phyloP scores from a whole-genome alignment of 306 rosid species.

The Clitoria ternatea region DNA sequence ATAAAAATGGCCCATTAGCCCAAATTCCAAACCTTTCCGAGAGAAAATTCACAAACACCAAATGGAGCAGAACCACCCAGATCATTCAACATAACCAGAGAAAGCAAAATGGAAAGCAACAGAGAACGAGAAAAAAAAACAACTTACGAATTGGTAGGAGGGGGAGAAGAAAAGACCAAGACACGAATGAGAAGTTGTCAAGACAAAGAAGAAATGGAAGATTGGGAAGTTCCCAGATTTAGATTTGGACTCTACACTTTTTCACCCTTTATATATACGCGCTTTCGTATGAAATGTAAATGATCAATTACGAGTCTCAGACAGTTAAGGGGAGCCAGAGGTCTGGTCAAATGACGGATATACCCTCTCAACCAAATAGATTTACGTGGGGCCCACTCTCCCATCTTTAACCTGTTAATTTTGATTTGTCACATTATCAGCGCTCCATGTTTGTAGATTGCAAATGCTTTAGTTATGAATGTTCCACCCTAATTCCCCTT shows the following conservation, averaged over 20 bases:
- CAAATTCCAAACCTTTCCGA: slow-evolving; percentile 15
- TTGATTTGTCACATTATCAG: neutral
- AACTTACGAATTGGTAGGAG: slow-evolving; percentile 32
- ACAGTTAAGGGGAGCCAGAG: neutral
- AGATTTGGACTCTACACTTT: slow-evolving; percentile 23
- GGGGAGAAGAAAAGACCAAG: neutral
- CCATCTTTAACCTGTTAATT: neutral
- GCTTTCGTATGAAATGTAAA: neutral
- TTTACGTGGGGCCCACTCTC: neutral
- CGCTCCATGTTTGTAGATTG: neutral
- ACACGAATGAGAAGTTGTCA: neutral
- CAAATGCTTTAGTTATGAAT: neutral
- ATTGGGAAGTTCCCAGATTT: slow-evolving; percentile 6
- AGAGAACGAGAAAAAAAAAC: neutral
- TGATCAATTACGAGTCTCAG: neutral
- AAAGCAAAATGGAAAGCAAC: neutral
- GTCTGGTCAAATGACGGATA: neutral
- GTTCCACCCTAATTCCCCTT: neutral
- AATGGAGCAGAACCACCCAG: slow-evolving; percentile 1
- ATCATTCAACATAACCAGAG: neutral
- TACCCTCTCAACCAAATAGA: neutral
- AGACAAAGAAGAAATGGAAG: neutral
- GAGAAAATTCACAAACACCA: neutral
- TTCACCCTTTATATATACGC: neutral
- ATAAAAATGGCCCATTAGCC: slow-evolving; percentile 1